Evolutionary conservation across 116 monocot genomes (phyloP), one percentile per base, ranked within the genome.

Genomic region (Phalaenopsis hybrid): DNA sequence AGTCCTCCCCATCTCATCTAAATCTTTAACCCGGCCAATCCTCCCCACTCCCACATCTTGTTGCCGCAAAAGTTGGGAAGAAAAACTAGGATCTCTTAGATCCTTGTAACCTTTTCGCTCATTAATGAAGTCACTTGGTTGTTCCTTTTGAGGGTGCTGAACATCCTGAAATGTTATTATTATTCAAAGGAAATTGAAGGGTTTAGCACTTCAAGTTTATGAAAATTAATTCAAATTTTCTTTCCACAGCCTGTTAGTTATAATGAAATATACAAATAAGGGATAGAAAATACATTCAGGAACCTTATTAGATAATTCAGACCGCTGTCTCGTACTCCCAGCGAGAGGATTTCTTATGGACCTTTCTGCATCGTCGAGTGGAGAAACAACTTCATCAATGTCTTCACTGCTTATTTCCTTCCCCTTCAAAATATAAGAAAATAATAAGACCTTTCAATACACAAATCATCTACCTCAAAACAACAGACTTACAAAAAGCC

Each of bases 91-190:
- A 50, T 87, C 86, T 73, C 80, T 83, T 25, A 45, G 33, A 63
- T 82, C 82, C 79, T 80, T 85, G 75, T 77, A 84, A 25, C 49
- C 80, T 68, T 85, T 85, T 49, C 88, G 89, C 78, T 82, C 87
- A 79, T 69, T 80, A 58, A 78, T 74, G 50, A 85, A 55, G 37
- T 89, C 86, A 57, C 82, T 87, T 75, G 82, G 46, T 33, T 70
- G 69, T 52, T 87, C 91, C 41, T 85, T 85, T 67, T 84, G 88
- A 76, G 90, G 81, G 49, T 45, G 89, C 61, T 88, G 93, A 83
- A 85, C 79, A 78, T 81, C 85, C 93, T 92, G 92, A 76, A 90
- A n/a, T 13, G 45, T 85, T 28, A 28, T 28, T 70, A 70, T 85
- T 73, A 84, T 78, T 57, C 43, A 41, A 79, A 79, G 4, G 41